Base-by-base conservation (phyloP, 805 yeast species). In the Lachancea waltii region DNA sequence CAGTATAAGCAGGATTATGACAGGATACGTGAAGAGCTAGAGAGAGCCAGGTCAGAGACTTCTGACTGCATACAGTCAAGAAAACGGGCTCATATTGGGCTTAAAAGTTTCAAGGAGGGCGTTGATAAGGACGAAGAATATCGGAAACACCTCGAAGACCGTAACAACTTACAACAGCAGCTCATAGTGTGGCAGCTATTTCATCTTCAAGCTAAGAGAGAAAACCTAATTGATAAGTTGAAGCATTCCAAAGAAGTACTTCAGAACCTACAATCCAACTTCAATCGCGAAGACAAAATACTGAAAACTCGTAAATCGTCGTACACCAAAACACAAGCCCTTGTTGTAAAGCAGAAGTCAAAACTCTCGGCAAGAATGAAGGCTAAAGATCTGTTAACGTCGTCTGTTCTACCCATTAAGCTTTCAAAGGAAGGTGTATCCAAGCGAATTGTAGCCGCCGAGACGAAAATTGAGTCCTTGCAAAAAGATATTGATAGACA, bases 41-140 rank as follows among this genome's bases (percentile, higher is more conserved):
- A 81, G 30, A 67, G 64, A 20, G 80, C 90, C 3, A 79, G 73
- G 41, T 81, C 77, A 30, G 67, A 69, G 2, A 70, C 94, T 0
- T 73, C 80, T 3, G 67, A 75, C 8, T 73, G 83, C 3, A 76
- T 81, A 43, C 72, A 85, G 19, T 74, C 79, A 44, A 81, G 80
- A 59, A 74, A 89, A 56, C 73, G 79, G 26, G 68, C 79, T 30
- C 81, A 75, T 47, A 73, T 79, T 25, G 97, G 85, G 54, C 69
- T 84, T 34, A 81, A 73, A 54, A 89, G 80, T 49, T 85, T 85
- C 50, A 77, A 76, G 47, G 85, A 77, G 43, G 95, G 86, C 54
- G 69, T 81, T 48, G 66, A 66, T 4, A 92, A 86, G 55, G 81
- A 82, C 33, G 83, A 78, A 41, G 64, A 70, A 40, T 86, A 77